Conservation (phyloP, 441 rosid genomes). For the Arabidopsis hybrid region DNA sequence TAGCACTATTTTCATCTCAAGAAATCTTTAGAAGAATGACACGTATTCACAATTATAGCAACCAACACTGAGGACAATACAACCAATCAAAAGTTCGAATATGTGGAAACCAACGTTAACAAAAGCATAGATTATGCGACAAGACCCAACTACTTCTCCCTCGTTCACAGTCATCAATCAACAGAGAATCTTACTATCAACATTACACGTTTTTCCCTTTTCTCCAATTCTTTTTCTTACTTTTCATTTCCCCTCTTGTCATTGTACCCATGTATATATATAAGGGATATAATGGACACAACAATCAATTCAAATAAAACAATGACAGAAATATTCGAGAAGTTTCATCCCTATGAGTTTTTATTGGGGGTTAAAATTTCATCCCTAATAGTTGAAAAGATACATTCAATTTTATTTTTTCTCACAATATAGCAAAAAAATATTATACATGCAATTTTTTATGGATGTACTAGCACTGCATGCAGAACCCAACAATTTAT, state of each 20-base stretch:
- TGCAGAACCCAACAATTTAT: background rate
- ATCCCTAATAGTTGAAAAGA: too few relatives aligned
- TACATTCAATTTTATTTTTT: too few relatives aligned
- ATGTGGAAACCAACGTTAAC: conserved; percentile 41
- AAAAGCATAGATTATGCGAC: conserved; percentile 42
- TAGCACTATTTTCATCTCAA: too few relatives aligned
- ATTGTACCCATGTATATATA: conserved; percentile 20
- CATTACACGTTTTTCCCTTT: conserved; percentile 31
- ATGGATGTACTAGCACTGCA: background rate
- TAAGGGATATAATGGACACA: background rate
- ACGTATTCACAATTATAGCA: conserved; percentile 26
- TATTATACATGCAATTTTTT: background rate
- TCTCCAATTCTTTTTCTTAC: conserved; percentile 21
- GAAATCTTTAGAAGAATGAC: conserved; percentile 22
- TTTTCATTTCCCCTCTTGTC: conserved; percentile 24
- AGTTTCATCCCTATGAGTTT: background rate
- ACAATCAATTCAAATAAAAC: conserved; percentile 7
- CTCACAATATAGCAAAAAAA: background rate
- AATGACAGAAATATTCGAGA: background rate
- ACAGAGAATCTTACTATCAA: conserved; percentile 43
- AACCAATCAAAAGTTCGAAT: conserved; percentile 32
- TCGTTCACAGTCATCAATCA: conserved; percentile 37
- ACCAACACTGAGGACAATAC: conserved; percentile 28
- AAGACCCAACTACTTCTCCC: conserved; percentile 46
- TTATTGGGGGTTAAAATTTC: too few relatives aligned